These are phyloP conservation scores for Pulveroboletus sp. DNA, from an alignment of 768 basidiomycete species.

Conservation along the genomic window DNA sequence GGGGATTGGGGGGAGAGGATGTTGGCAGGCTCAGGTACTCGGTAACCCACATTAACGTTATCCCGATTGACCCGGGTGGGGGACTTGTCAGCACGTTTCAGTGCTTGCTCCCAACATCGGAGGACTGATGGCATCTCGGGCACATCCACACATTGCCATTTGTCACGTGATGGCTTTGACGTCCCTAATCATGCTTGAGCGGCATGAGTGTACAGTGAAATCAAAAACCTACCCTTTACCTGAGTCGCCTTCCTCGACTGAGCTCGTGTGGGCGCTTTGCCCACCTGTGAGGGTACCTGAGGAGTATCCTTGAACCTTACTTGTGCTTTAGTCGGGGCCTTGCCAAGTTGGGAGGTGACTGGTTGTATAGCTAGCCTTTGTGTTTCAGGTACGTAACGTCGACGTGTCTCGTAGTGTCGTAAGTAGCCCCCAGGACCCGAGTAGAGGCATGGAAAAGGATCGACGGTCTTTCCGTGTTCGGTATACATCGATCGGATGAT, in stretches of 20 bases:
- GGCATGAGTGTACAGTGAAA: no score
- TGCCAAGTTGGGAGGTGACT: slow-evolving; percentile 1
- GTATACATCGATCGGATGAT: neutral
- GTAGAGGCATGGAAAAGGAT: neutral
- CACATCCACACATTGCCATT: neutral
- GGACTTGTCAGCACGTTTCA: neutral
- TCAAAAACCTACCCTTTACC: no score
- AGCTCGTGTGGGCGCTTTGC: no score
- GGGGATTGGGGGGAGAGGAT: neutral
- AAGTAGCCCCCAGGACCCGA: neutral
- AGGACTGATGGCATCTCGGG: neutral
- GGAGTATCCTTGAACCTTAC: no score
- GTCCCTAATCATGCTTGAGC: no score
- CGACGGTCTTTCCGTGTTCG: neutral
- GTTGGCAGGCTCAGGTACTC: slow-evolving; percentile 5
- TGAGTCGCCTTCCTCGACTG: neutral
- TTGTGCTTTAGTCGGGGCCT: neutral
- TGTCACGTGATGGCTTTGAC: no score
- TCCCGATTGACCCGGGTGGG: neutral
- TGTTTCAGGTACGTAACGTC: neutral
- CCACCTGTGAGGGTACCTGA: no score
- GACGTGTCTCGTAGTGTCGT: neutral
- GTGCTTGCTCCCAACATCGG: neutral
- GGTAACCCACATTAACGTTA: slow-evolving; percentile 1
- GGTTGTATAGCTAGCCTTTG: no score